Base-by-base conservation (phyloP, 768 basidiomycete species). In the Hericium alpestre region DNA sequence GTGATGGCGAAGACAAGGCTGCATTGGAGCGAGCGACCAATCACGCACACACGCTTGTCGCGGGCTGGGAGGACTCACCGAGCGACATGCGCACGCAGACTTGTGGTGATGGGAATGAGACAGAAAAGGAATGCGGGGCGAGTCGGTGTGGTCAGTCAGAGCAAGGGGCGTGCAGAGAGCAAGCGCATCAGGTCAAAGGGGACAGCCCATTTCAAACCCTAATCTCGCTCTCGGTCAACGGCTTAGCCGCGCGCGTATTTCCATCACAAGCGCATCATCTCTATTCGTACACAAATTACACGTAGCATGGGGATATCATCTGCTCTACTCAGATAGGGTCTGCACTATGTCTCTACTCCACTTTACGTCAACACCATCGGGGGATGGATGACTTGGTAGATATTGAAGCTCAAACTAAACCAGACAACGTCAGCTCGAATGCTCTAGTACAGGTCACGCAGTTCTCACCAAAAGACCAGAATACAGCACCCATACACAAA, bases 381-480 rank as follows among this genome's bases (percentile, higher is more conserved):
- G 38, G 75, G 71, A 53, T 80, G 64, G 25, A 81, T 58, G 11
- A 87, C 74, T 58, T 80, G 73, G 65, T 90, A 89, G 53, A 92
- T 80, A 66, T 92, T 91, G 69, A 82, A 93, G 57, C 80, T 79
- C 62, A 93, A 72, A 67, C 91, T 93, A 67, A 27, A 58, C 18
- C 23, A 7, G 20, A 12, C 43, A 65, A 59, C 64, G 58, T 64
- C 48, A 53, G 51, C 25, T n/a, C 1, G 6, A 38, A 23, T 22
- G 20, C 25, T 23, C 16, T n/a, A 25, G 39, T 11, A 51, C 22
- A 51, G 2, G 18, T 43, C 4, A 22, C 20, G 23, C 25, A 23
- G 22, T 18, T 56, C 91, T 64, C 65, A 93, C 93, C 93, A 96
- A 70, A 95, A 91, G 22, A 88, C 76, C 70, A 93, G 90, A 39